Evolutionary conservation across 306 rosid species (phyloP), one percentile per base, ranked within the genome.

Genomic region (Alnus rubra): DNA sequence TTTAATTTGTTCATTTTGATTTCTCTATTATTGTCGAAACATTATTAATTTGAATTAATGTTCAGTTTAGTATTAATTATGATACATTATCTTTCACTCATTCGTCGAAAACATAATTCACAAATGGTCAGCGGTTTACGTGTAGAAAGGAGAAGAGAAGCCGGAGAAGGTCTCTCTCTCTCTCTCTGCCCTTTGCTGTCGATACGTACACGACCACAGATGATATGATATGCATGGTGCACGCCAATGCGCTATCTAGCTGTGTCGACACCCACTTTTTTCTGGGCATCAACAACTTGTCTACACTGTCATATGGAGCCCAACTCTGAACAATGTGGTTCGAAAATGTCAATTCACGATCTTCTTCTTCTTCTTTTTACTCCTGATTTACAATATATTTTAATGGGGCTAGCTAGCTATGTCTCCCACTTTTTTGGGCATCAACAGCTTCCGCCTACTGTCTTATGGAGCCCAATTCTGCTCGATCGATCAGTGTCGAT

Each of bases 401-500:
- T 39, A 71, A 76, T 83, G 79, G 39, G 74, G 56, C 58, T 16
- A 84, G 69, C 72, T 70, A 82, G 70, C 37, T 50, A 5, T 79
- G 65, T 77, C 74, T 59, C 58, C 56, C 76, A 47, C 54, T 82
- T 76, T 76, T 74, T 71, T 59, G 78, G 75, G 81, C 78, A 75
- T n/a, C 53, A 47, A 71, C 84, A 79, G 50, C 50, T 16, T 68
- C 51, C 35, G 51, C 73, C 45, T 37, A 50, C 81, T 69, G 83
- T 79, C 82, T 76, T 78, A 76, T 87, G 91, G 86, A 83, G 83
- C 89, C 89, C 89, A 80, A 80, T 35, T 76, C 71, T 45, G 76
- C 74, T n/a, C 37, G 28, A 7, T 5, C 2, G 39, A 13, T 11
- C 14, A 9, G 13, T 35, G 45, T 42, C 45, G 58, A 37, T 42